Percentiles rank a stretch among this genome's conserved stretches.
phyloP scores from a whole-genome alignment of 768 basidiomycete genomes.

The Auriculariales sp. region DNA sequence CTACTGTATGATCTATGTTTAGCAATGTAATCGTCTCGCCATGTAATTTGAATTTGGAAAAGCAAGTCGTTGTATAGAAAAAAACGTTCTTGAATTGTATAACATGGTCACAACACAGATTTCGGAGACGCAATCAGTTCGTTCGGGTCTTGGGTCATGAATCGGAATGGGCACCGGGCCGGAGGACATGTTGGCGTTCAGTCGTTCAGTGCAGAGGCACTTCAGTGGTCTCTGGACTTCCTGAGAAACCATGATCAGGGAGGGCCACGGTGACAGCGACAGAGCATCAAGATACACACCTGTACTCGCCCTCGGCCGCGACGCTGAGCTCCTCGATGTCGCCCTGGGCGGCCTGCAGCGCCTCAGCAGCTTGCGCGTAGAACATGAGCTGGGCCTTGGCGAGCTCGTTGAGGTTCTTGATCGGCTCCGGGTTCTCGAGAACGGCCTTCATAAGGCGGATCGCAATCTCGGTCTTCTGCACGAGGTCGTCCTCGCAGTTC shows the following conservation, averaged over 20 bases:
- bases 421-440: conserved; percentile 90
- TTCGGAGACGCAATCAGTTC: too few relatives aligned
- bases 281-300: conserved; percentile 26
- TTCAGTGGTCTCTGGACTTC: conserved; percentile 84
- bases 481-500: conserved; percentile 90
- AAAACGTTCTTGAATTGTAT: too few relatives aligned
- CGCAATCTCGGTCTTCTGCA: conserved; percentile 94
- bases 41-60: too few relatives aligned
- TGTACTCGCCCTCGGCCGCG: conserved; percentile 90
- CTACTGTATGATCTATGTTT: too few relatives aligned
- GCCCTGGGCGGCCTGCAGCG: conserved; percentile 67
- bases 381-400: conserved; percentile 78
- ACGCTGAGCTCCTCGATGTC: conserved; percentile 89
- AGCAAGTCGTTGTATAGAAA: too few relatives aligned
- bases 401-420: conserved; percentile 88
- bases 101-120: too few relatives aligned
- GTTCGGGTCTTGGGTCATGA: too few relatives aligned
- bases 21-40: too few relatives aligned
- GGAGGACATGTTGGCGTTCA: too few relatives aligned
- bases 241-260: conserved; percentile 21
- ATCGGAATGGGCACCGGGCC: too few relatives aligned
- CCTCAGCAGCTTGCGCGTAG: conserved; percentile 65
- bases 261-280: background rate
- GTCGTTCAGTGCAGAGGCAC: conserved; percentile 22
- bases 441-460: conserved; percentile 98